phyloP scores from a whole-genome alignment of 371 early-diverging fungal genomes.

The Parasitella parasitica region DNA sequence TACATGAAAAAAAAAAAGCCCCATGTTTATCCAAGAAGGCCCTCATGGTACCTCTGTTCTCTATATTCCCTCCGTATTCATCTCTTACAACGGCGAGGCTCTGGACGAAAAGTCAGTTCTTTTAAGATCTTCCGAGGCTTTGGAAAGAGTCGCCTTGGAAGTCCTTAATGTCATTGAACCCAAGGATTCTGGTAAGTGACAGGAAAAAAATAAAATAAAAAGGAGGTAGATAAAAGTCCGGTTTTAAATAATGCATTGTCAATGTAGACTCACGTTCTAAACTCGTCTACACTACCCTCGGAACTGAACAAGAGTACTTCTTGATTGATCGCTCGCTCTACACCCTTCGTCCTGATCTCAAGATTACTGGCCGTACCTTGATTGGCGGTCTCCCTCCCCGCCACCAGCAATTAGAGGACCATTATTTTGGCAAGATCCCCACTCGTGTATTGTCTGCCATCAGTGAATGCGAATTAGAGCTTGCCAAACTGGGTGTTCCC shows the following conservation, averaged over 20 bases:
- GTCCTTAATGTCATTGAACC: slow-evolving; percentile 75
- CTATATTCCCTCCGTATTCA: slow-evolving; percentile 97
- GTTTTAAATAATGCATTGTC: background rate
- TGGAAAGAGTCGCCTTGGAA: slow-evolving; percentile 61
- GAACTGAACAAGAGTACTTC: slow-evolving; percentile 98
- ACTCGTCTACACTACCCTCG: slow-evolving; percentile 80
- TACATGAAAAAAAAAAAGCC: slow-evolving; percentile 52
- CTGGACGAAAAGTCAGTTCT: slow-evolving; percentile 98
- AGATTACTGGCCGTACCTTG: slow-evolving; percentile 93
- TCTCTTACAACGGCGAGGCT: slow-evolving; percentile 98
- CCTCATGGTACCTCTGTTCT: slow-evolving; percentile 90
- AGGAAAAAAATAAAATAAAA: background rate
- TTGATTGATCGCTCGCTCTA: slow-evolving; percentile 92
- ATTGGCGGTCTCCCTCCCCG: slow-evolving; percentile 93
- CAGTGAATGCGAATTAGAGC: slow-evolving; percentile 92
- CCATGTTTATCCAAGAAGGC: slow-evolving; percentile 93
- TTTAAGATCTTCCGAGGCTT: slow-evolving; percentile 79
- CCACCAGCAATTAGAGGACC: slow-evolving; percentile 98
- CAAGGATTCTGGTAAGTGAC: slow-evolving; percentile 44
- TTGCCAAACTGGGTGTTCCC: slow-evolving; percentile 93
- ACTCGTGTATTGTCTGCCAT: slow-evolving; percentile 89
- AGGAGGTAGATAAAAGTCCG: background rate
- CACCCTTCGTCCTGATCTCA: slow-evolving; percentile 92
- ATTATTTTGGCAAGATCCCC: slow-evolving; percentile 98
- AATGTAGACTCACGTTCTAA: background rate